These are phyloP conservation scores for Pluteus cervinus DNA, from an alignment of 768 basidiomycete species.

Conservation along the genomic window DNA sequence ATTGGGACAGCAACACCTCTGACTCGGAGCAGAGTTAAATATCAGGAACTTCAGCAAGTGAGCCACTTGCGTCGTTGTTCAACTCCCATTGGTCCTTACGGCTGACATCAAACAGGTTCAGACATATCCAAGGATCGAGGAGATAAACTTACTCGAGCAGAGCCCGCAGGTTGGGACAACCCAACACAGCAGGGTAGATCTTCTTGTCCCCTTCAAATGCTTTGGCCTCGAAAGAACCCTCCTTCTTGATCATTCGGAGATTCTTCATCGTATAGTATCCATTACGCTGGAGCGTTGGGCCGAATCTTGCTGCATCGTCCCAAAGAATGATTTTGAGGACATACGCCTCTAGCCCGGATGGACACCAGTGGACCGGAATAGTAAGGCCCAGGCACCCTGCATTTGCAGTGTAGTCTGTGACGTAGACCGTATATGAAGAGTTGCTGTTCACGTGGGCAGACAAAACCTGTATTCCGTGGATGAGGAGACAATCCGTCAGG, in stretches of 20 bases:
- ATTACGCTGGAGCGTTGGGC: constrained; percentile 37
- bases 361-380: constrained; percentile 41
- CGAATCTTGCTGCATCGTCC: constrained; percentile 40
- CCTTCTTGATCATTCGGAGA: constrained; percentile 34
- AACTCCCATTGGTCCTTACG: too few relatives aligned
- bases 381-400: constrained; percentile 19
- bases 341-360: constrained; percentile 32
- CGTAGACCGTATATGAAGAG: constrained; percentile 42
- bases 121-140: too few relatives aligned
- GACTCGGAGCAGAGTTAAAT: too few relatives aligned
- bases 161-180: too few relatives aligned
- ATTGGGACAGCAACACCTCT: too few relatives aligned
- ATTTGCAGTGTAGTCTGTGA: constrained; percentile 62
- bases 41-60: too few relatives aligned
- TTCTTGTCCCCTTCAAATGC: too few relatives aligned
- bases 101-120: too few relatives aligned
- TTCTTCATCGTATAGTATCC: constrained; percentile 52
- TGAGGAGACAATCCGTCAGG: too few relatives aligned
- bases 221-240: constrained; percentile 50
- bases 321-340: constrained; percentile 57
- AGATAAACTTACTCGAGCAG: too few relatives aligned
- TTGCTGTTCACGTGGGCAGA: constrained; percentile 32
- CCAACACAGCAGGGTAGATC: too few relatives aligned
- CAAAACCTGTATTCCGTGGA: constrained; percentile 54
- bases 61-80: too few relatives aligned